Evolutionary conservation across 805 yeast genomes (phyloP).

Genomic region (Dipodascus albidus): DNA sequence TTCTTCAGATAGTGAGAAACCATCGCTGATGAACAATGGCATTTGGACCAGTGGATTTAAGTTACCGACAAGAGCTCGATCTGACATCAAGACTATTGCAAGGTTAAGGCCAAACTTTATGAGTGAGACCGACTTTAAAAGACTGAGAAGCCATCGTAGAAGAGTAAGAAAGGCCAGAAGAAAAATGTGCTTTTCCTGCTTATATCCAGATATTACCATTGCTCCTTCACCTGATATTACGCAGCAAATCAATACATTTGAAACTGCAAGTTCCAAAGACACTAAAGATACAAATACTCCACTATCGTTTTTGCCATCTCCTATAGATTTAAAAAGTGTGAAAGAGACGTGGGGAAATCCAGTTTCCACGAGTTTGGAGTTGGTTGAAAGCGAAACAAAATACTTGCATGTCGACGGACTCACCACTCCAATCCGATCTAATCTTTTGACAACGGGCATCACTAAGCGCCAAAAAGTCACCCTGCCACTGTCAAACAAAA

Average conservation of each 20-base stretch:
- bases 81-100: not conserved
- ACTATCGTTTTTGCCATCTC: not conserved
- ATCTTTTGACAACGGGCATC: not conserved
- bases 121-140: not conserved
- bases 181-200: not conserved
- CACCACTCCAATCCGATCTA: not conserved
- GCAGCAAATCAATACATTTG: not conserved
- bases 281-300: not conserved
- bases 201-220: not conserved
- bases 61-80: not conserved
- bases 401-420: not conserved
- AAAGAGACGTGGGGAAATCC: not conserved
- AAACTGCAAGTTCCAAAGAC: not conserved
- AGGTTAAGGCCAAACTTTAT: not conserved
- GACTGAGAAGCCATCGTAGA: not conserved
- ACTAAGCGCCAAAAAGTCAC: not conserved
- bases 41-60: not conserved
- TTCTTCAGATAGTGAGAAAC: not conserved
- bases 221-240: not conserved
- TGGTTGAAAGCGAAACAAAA: not conserved
- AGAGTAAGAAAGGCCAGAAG: not conserved
- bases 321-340: not conserved
- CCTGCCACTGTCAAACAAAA: not conserved
- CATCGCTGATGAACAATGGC: not conserved
- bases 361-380: not conserved